These are phyloP conservation scores for Cladophialophora carrionii DNA, from an alignment of 2,329 filamentous ascomycete genomes.

Conservation along the genomic window DNA sequence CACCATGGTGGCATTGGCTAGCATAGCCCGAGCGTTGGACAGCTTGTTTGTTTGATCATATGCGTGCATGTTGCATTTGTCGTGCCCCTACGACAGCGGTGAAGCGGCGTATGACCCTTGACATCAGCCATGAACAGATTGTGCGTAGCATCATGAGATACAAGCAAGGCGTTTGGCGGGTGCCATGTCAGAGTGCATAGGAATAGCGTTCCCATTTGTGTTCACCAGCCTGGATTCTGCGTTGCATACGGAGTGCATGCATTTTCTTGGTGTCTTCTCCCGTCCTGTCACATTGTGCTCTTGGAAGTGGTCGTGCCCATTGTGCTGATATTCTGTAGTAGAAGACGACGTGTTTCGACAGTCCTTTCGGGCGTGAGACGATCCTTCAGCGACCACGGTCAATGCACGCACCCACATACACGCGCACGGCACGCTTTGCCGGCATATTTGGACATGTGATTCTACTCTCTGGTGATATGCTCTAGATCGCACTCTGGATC, in stretches of 20 bases:
- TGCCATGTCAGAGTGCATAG: neutral
- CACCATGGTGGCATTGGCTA: neutral
- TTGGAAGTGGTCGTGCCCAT: neutral
- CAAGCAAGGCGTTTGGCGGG: neutral
- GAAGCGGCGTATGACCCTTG: neutral
- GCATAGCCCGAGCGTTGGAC: neutral
- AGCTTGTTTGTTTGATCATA: neutral
- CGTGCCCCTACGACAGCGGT: neutral
- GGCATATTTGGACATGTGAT: neutral
- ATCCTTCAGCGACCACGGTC: neutral
- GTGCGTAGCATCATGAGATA: conserved; percentile 6
- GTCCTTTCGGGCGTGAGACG: neutral
- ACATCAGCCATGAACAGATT: conserved; percentile 7
- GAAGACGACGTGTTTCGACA: neutral
- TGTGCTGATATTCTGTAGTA: neutral
- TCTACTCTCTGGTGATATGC: neutral
- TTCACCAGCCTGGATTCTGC: neutral
- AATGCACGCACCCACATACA: too few relatives aligned
- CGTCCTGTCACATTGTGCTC: neutral
- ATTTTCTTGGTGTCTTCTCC: neutral
- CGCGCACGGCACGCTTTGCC: neutral
- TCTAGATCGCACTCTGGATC: neutral
- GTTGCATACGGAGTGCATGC: neutral
- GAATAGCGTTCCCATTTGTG: neutral
- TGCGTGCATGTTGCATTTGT: conserved; percentile 2